phyloP scores from a whole-genome alignment of 305 asterid genomes.

The Plantago coronopus region DNA sequence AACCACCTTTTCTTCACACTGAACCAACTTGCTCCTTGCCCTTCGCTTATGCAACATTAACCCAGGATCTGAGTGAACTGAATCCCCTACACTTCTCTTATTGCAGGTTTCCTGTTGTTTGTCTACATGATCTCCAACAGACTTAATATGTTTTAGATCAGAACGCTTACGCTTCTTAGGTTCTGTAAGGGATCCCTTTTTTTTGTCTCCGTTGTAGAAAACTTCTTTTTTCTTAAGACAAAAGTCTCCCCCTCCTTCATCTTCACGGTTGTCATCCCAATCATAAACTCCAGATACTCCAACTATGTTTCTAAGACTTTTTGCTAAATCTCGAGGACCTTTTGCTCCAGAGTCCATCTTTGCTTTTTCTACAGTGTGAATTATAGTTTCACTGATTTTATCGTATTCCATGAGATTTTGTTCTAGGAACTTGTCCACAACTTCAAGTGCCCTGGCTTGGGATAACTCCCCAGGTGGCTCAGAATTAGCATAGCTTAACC shows the following conservation, averaged over 20 bases:
- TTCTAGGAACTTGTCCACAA: conserved; percentile 71
- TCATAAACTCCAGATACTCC: conserved; percentile 48
- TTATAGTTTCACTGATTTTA: conserved; percentile 29
- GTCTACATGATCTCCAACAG: conserved; percentile 26
- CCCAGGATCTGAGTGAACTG: conserved; percentile 45
- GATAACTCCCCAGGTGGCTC: conserved; percentile 94
- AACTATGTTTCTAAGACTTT: conserved; percentile 28
- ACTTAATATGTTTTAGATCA: conserved; percentile 22
- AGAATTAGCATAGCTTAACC: conserved; percentile 75
- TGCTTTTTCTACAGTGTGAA: conserved; percentile 34
- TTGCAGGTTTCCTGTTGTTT: conserved; percentile 24
- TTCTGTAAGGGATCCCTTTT: conserved; percentile 37
- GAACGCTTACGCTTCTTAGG: conserved; percentile 40
- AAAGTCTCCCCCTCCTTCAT: conserved; percentile 91
- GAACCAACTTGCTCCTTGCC: conserved; percentile 31
- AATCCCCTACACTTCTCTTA: conserved; percentile 31
- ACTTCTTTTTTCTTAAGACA: conserved; percentile 64
- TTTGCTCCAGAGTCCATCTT: conserved; percentile 46
- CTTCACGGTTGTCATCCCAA: conserved; percentile 82
- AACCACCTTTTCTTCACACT: conserved; percentile 25
- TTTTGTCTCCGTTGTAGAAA: conserved; percentile 37
- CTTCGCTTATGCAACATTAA: conserved; percentile 35
- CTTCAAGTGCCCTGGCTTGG: conserved; percentile 81
- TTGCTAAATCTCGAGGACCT: conserved; percentile 67
- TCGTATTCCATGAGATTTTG: conserved; percentile 47